Evolutionary conservation across 73 alveolate genomes (phyloP).

Genomic region (Uronychia setigera): DNA sequence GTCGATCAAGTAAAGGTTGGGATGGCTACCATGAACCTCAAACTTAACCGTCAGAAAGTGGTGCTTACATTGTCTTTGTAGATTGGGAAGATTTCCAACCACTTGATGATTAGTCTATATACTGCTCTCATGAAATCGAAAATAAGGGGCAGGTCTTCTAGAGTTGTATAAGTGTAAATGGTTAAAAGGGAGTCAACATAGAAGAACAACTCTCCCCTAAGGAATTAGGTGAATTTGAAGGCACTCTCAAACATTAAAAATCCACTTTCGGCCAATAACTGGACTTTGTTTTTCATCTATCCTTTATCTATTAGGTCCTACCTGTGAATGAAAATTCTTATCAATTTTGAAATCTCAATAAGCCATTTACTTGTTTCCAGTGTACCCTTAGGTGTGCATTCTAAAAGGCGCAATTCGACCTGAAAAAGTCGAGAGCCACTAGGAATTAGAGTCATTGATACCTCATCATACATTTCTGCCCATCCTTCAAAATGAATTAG

Average conservation of each 20-base stretch:
- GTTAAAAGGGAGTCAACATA: slow-evolving; percentile 77
- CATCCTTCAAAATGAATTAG: slow-evolving; percentile 73
- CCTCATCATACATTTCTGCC: slow-evolving; percentile 63
- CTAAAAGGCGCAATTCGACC: slow-evolving; percentile 69
- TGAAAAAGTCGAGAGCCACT: slow-evolving; percentile 2
- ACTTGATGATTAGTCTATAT: slow-evolving; percentile 44
- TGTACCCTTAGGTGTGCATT: slow-evolving; percentile 52
- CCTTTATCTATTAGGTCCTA: too few relatives aligned
- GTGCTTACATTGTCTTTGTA: not conserved
- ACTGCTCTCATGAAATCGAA: slow-evolving; percentile 67
- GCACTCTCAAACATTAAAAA: slow-evolving; percentile 16
- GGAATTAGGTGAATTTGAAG: slow-evolving; percentile 49
- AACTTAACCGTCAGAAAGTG: slow-evolving; percentile 1
- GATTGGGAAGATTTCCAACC: slow-evolving; percentile 69
- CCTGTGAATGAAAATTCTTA: not conserved
- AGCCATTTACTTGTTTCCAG: slow-evolving; percentile 63
- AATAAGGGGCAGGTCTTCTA: slow-evolving; percentile 53
- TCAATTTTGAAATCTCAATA: slow-evolving; percentile 52
- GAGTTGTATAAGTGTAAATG: slow-evolving; percentile 8
- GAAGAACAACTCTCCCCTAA: slow-evolving; percentile 78
- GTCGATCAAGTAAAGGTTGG: slow-evolving; percentile 58
- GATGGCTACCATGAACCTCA: too few relatives aligned
- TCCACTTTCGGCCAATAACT: not conserved
- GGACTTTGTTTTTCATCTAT: not conserved
- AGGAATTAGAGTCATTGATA: not conserved